Evolutionary conservation across 192 early-diverging fungal genomes (phyloP).

Genomic region (Chytriomyces sp.): DNA sequence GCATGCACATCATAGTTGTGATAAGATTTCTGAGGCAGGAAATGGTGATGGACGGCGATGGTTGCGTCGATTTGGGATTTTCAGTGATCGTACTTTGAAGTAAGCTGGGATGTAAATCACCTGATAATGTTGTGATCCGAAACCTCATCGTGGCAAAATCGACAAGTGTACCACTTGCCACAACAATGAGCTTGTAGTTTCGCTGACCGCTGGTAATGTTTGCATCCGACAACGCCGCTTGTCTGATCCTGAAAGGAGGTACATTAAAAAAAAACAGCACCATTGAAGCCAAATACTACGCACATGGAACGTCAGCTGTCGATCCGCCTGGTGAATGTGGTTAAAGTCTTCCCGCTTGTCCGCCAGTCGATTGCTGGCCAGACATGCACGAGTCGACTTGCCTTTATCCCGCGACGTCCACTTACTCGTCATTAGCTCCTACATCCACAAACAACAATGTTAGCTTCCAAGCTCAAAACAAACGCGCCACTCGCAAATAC

Average conservation of each 20-base stretch:
- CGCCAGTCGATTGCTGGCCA: conserved; percentile 43
- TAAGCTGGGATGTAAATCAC: conserved; percentile 43
- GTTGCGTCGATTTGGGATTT: too few species aligned
- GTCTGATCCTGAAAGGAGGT: conserved; percentile 54
- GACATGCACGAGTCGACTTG: conserved; percentile 18
- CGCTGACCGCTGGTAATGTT: conserved; percentile 76
- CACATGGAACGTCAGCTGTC: conserved; percentile 54
- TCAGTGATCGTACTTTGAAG: too few species aligned
- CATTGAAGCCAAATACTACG: background rate
- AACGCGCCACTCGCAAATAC: conserved; percentile 44
- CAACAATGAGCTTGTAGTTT: conserved; percentile 81
- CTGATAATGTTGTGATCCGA: conserved; percentile 70
- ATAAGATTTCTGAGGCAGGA: conserved; percentile 56
- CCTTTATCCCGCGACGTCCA: conserved; percentile 57
- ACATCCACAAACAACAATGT: conserved; percentile 23
- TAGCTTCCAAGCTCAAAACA: background rate
- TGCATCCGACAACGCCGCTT: conserved; percentile 70
- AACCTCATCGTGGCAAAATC: conserved; percentile 79
- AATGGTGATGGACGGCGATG: too few species aligned
- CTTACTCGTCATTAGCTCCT: conserved; percentile 61
- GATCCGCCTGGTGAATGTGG: conserved; percentile 49
- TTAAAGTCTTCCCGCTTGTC: conserved; percentile 47
- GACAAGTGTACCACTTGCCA: conserved; percentile 74
- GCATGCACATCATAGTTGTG: conserved; percentile 93
- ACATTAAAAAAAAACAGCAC: background rate